These are phyloP conservation scores for Batrachochytrium dendrobatidis DNA, from an alignment of 371 early-diverging fungal species.

Conservation along the genomic window DNA sequence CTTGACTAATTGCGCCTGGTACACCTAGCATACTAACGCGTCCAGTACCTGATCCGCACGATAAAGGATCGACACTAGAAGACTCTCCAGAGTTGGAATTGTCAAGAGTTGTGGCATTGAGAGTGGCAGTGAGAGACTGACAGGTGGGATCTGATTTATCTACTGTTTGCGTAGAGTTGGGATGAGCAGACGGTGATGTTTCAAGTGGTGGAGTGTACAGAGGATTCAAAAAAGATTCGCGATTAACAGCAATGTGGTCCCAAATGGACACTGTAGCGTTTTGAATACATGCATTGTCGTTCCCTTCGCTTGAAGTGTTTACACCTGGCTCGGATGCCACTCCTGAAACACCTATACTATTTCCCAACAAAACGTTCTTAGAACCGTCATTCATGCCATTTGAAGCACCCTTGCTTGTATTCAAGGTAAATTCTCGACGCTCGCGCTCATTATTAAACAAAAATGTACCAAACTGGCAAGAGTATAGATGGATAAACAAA, in stretches of 20 bases:
- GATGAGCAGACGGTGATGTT: no score
- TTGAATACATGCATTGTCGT: constrained; percentile 8
- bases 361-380: no score
- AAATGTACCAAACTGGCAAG: constrained; percentile 91
- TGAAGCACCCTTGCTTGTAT: not conserved
- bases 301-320: no score
- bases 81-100: not conserved
- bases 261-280: constrained; percentile 64
- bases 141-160: no score
- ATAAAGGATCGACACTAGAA: not conserved
- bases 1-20: constrained; percentile 18
- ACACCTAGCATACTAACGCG: constrained; percentile 5
- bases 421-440: constrained; percentile 29
- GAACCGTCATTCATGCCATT: not conserved
- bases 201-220: constrained; percentile 19
- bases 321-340: not conserved
- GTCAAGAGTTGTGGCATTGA: no score
- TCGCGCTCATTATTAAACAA: constrained; percentile 84
- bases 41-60: not conserved
- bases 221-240: constrained; percentile 35
- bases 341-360: not conserved
- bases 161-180: no score
- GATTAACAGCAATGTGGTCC: constrained; percentile 63
- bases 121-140: no score
- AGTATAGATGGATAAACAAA: constrained; percentile 74